Base-by-base conservation (phyloP, 2,329 filamentous ascomycete species). In the Botrytis deweyae region DNA sequence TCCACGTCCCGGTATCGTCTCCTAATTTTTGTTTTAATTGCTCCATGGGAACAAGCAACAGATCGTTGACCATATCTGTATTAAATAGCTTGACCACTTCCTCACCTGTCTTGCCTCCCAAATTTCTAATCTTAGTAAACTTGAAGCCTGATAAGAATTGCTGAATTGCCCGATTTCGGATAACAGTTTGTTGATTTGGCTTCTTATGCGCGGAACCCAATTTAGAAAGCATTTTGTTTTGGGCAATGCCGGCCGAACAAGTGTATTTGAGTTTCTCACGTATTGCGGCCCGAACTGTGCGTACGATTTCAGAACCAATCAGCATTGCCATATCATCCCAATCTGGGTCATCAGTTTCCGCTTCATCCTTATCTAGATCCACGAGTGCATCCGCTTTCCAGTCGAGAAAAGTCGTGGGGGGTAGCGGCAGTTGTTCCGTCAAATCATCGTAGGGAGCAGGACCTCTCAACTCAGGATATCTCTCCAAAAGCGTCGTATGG, bases 161-260 rank as follows among this genome's bases (percentile, higher is more conserved):
- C 76, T 90, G 86, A 3, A 94, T 87, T 1, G 95, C 95, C 65
- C 94, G 90, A 80, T 93, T 95, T 38, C 96, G 91, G 67, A 99
- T 90, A n/a, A 98, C 89, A 0, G 95, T 98, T 83, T 99, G 96
- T 78, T 92, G 89, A 80, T 98, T 96, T 49, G 96, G 96, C 82
- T 99, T 99, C 84, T 94, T 95, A 84, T 95, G 90, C 10, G 89
- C 94, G 38, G 94, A 97, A 44, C 95, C 96, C 73, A 99, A 85
- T 84, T 99, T 99, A 75, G 95, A 94, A 75, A 99, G 86, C 88
- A 98, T 94, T 84, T 98, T 99, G 85, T 98, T 99, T 76, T 88
- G 89, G 44, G 94, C 92, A 76, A 99, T 86, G 10, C 96, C 96
- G 0, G 90, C 95, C 10, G 95, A 97, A 83, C 95, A 98, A 6